phyloP scores from a whole-genome alignment of 441 rosid genomes.

The Bruguiera hainesii region DNA sequence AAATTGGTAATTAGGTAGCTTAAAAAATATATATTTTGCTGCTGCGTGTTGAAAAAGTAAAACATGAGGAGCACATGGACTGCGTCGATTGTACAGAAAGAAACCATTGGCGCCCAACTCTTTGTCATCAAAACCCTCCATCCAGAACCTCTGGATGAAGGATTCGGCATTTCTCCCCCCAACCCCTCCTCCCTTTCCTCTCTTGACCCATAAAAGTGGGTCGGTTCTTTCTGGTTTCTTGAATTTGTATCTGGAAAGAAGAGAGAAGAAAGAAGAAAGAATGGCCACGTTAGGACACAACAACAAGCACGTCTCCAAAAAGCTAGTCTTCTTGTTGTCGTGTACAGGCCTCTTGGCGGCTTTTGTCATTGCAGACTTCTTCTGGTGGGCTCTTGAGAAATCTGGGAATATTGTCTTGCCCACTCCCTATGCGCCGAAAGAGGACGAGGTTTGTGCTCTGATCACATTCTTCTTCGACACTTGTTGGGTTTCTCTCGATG shows the following conservation, averaged over 20 bases:
- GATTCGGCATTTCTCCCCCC: conserved; percentile 3
- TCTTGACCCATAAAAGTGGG: conserved; percentile 7
- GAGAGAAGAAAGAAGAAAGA: not conserved
- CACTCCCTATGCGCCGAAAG: not conserved
- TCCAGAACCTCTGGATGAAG: not conserved
- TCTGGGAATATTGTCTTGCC: conserved; percentile 26
- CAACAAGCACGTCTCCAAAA: conserved; percentile 28
- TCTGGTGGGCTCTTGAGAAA: conserved; percentile 39
- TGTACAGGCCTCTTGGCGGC: conserved; percentile 36
- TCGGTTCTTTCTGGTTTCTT: conserved; percentile 9
- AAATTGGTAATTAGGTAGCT: too few species aligned
- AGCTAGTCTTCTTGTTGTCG: conserved; percentile 31
- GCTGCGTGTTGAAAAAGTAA: too few species aligned
- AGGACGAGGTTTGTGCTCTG: conserved; percentile 24
- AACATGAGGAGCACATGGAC: not conserved
- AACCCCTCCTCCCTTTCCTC: not conserved
- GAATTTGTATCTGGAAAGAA: not conserved
- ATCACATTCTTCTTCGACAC: not conserved
- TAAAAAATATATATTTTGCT: too few species aligned
- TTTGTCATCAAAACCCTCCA: not conserved
- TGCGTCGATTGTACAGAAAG: not conserved
- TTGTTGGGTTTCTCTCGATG: not conserved
- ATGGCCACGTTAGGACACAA: conserved; percentile 37
- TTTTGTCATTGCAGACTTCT: conserved; percentile 36
- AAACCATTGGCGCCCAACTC: conserved; percentile 71